Conservation (phyloP, 805 yeast genomes). For the Cyberlindnera xishuangbannaensis region DNA sequence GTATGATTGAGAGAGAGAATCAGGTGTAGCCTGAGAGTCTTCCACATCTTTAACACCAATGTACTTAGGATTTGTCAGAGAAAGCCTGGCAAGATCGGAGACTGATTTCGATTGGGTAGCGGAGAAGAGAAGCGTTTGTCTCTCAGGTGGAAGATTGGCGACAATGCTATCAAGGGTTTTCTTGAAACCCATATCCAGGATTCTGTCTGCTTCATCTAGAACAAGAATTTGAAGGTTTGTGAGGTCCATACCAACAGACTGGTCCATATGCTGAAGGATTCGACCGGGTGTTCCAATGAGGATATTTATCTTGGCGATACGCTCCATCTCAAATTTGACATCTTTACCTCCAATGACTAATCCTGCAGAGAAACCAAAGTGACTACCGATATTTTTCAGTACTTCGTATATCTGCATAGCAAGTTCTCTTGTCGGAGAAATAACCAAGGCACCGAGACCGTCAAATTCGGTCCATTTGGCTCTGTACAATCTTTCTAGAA, state of each 20-base stretch:
- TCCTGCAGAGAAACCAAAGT: slow-evolving; percentile 55
- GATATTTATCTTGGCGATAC: slow-evolving; percentile 66
- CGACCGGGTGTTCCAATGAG: slow-evolving; percentile 94
- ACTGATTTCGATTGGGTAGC: slow-evolving; percentile 92
- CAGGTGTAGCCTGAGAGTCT: slow-evolving; percentile 72
- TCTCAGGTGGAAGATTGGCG: slow-evolving; percentile 73
- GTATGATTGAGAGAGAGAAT: slow-evolving; percentile 77
- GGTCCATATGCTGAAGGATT: slow-evolving; percentile 65
- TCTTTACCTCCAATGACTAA: slow-evolving; percentile 60
- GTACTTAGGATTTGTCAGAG: slow-evolving; percentile 89
- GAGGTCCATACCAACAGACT: slow-evolving; percentile 54
- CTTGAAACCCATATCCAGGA: slow-evolving; percentile 74
- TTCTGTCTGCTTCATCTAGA: slow-evolving; percentile 90
- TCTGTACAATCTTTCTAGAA: slow-evolving; percentile 60
- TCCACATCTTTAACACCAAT: slow-evolving; percentile 70
- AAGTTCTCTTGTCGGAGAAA: slow-evolving; percentile 65
- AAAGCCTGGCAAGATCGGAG: slow-evolving; percentile 74
- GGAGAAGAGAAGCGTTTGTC: slow-evolving; percentile 88
- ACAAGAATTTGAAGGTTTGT: slow-evolving; percentile 68
- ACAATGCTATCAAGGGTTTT: slow-evolving; percentile 65
- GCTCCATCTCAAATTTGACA: slow-evolving; percentile 68
- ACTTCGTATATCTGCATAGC: slow-evolving; percentile 73
- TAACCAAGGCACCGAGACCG: slow-evolving; percentile 58
- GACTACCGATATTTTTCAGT: slow-evolving; percentile 50
- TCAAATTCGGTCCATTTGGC: slow-evolving; percentile 31